Evolutionary conservation across 2,329 filamentous ascomycete species (phyloP).

Genomic region (Parasarocladium wereldwijsianum): DNA sequence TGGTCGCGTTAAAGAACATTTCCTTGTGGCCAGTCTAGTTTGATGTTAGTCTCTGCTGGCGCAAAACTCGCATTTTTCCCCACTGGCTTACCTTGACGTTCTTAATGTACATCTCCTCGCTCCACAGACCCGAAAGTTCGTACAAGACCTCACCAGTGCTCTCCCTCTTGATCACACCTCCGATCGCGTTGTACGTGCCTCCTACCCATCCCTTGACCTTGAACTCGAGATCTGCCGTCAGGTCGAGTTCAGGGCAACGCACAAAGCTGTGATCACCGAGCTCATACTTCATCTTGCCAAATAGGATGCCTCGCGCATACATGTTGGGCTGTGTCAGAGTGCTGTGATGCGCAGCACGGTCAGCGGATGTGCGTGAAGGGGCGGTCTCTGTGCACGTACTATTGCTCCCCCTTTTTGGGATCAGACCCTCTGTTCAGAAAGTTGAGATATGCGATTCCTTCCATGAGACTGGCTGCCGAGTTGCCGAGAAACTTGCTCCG

Average conservation of each 20-base stretch:
- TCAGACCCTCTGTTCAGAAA: constrained; percentile 64
- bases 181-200: constrained; percentile 92
- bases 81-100: constrained; percentile 46
- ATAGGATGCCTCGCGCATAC: constrained; percentile 93
- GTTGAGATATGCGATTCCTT: constrained; percentile 78
- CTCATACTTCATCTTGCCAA: constrained; percentile 99
- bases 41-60: constrained; percentile 4
- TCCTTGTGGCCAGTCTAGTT: constrained; percentile 73
- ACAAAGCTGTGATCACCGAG: constrained; percentile 92
- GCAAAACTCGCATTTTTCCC: not conserved
- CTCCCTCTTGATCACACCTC: constrained; percentile 78
- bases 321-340: constrained; percentile 96
- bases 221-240: constrained; percentile 89
- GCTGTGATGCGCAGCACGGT: constrained; percentile 25
- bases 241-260: constrained; percentile 72
- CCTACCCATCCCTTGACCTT: constrained; percentile 97
- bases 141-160: constrained; percentile 76
- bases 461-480: constrained; percentile 96
- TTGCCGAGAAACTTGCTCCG: constrained; percentile 92
- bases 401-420: constrained; percentile 60
- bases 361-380: not conserved
- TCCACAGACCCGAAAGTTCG: constrained; percentile 88
- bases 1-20: constrained; percentile 74
- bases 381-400: constrained; percentile 52
- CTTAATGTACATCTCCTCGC: constrained; percentile 86